phyloP scores from a whole-genome alignment of 169 alveolate genomes.

The Eimeria tenella region DNA sequence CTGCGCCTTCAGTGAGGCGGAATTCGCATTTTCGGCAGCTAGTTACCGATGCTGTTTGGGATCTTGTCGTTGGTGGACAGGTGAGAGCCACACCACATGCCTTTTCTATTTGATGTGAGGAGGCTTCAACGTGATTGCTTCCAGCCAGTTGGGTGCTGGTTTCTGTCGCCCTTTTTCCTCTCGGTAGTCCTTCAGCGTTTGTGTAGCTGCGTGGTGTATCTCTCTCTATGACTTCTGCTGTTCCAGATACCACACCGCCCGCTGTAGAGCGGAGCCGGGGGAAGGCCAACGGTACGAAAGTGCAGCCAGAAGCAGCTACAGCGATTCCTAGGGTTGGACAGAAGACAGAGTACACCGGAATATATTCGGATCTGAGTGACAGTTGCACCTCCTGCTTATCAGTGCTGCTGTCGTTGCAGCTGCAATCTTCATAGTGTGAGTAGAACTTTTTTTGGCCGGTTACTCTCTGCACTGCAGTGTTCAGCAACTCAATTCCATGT shows the following conservation, averaged over 20 bases:
- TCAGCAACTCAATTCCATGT: constrained; percentile 26
- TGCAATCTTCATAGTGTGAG: background rate
- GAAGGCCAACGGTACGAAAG: background rate
- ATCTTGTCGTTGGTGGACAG: background rate
- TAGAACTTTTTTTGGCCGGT: background rate
- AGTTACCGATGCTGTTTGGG: background rate
- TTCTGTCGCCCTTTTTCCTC: background rate
- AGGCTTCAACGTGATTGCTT: background rate
- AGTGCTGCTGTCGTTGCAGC: constrained; percentile 23
- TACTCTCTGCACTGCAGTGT: constrained; percentile 7
- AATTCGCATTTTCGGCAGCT: background rate
- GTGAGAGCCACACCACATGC: background rate
- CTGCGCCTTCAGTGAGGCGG: background rate
- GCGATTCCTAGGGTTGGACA: constrained; percentile 34
- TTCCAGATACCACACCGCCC: background rate
- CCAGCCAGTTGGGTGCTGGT: background rate
- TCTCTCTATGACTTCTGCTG: background rate
- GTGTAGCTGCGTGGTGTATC: constrained; percentile 8
- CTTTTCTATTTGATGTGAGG: background rate
- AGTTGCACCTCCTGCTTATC: background rate
- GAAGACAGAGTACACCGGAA: constrained; percentile 25
- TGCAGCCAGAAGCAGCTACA: constrained; percentile 36
- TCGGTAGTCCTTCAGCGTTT: background rate
- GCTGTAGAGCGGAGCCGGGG: background rate
- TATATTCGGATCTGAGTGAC: background rate